Evolutionary conservation across 345 rosid species (phyloP).

Genomic region (Streptanthus diversifolius): DNA sequence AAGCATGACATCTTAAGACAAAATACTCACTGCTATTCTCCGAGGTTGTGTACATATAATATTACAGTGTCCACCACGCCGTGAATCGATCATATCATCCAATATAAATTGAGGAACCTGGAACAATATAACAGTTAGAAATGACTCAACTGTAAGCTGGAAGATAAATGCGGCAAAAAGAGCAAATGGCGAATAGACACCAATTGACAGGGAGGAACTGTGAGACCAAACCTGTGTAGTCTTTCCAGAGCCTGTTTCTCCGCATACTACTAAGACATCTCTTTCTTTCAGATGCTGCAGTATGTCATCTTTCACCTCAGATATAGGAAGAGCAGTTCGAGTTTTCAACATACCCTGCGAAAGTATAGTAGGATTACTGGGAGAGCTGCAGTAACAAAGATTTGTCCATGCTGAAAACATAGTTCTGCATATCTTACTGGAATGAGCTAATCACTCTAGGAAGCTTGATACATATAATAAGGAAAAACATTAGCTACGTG

Average conservation of each 20-base stretch:
- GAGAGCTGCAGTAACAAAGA: neutral
- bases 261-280: conserved; percentile 79
- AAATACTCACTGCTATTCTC: conserved; percentile 71
- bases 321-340: conserved; percentile 75
- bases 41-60: conserved; percentile 97
- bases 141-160: conserved; percentile 15
- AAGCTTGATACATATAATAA: neutral
- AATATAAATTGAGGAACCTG: conserved; percentile 92
- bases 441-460: neutral
- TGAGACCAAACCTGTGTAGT: conserved; percentile 71
- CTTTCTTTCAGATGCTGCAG: conserved; percentile 64
- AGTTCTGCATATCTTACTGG: neutral
- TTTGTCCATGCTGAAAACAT: conserved; percentile 9
- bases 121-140: conserved; percentile 23
- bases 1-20: conserved; percentile 4
- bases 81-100: conserved; percentile 91
- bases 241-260: conserved; percentile 99
- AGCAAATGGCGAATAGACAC: neutral
- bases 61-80: conserved; percentile 72
- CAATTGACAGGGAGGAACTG: neutral
- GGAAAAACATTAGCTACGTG: neutral
- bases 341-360: conserved; percentile 56
- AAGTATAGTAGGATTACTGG: neutral
- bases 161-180: neutral
- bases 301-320: conserved; percentile 60